Evolutionary conservation across 257 asterid genomes (phyloP).

Genomic region (Ballota nigra): DNA sequence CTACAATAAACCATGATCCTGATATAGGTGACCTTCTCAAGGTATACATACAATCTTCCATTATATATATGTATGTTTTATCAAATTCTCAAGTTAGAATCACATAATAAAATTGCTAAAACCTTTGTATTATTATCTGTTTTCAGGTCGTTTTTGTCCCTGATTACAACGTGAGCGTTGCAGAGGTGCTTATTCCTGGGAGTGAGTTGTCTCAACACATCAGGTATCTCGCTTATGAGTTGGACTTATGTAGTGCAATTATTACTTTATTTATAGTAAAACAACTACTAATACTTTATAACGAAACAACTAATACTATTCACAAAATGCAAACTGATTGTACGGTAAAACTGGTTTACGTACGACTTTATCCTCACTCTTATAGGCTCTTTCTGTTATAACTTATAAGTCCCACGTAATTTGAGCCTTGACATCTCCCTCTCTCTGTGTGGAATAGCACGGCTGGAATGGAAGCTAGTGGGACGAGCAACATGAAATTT

Average conservation of each 20-base stretch:
- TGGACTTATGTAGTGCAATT: too few relatives aligned
- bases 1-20: constrained; percentile 54
- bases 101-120: neutral
- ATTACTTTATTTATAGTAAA: too few relatives aligned
- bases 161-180: constrained; percentile 65
- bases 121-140: neutral
- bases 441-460: constrained; percentile 34
- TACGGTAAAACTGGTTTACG: neutral
- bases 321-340: too few relatives aligned
- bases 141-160: constrained; percentile 58
- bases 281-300: too few relatives aligned
- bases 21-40: constrained; percentile 60
- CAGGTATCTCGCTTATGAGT: constrained; percentile 34
- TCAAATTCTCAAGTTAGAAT: neutral
- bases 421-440: constrained; percentile 6
- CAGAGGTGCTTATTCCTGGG: constrained; percentile 68
- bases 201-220: constrained; percentile 67
- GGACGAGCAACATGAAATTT: constrained; percentile 70
- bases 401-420: neutral
- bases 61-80: neutral
- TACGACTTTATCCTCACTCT: neutral
- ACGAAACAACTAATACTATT: neutral
- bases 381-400: neutral
- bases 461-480: constrained; percentile 79
- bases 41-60: constrained; percentile 28